A percentile compares a stretch with the other conserved stretches of the same genome.
Evolutionary conservation across 2,329 filamentous ascomycete species (phyloP).

Genomic region (Aaosphaeria arxii): DNA sequence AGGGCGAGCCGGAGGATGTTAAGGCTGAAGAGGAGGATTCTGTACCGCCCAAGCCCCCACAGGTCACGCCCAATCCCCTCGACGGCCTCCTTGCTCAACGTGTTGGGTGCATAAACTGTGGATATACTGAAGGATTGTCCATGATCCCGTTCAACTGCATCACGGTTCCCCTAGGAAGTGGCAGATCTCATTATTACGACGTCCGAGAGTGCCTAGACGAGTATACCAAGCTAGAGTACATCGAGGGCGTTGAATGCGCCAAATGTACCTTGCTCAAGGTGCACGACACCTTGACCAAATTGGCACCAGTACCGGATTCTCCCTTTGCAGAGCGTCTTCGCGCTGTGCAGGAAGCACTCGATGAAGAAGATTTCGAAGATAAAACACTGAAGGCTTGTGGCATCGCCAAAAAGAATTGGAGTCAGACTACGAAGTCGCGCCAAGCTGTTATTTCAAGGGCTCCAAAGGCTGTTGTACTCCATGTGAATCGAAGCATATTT

Average conservation of each 20-base stretch:
- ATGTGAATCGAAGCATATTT: constrained; percentile 90
- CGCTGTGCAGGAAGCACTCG: constrained; percentile 67
- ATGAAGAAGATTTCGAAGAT: constrained; percentile 68
- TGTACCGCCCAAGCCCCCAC: constrained; percentile 4
- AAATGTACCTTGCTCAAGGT: constrained; percentile 77
- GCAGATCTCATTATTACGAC: constrained; percentile 58
- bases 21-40: constrained; percentile 2
- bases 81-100: constrained; percentile 86
- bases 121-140: constrained; percentile 81
- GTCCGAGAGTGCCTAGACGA: constrained; percentile 78
- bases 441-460: constrained; percentile 82
- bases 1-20: constrained; percentile 1
- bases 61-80: constrained; percentile 65
- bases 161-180: constrained; percentile 71
- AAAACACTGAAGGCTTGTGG: constrained; percentile 50
- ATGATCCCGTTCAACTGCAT: constrained; percentile 93
- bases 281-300: constrained; percentile 36
- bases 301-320: constrained; percentile 33
- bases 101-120: constrained; percentile 82
- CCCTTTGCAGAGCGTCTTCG: constrained; percentile 56
- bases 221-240: constrained; percentile 79
- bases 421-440: constrained; percentile 80
- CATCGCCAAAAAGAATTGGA: constrained; percentile 59
- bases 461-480: constrained; percentile 76
- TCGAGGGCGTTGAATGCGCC: constrained; percentile 85